A percentile compares a stretch with the other conserved stretches of the same genome.
Conservation (phyloP, 1,284 basidiomycete genomes). For the Ceratorhiza oryzae-sativae region DNA sequence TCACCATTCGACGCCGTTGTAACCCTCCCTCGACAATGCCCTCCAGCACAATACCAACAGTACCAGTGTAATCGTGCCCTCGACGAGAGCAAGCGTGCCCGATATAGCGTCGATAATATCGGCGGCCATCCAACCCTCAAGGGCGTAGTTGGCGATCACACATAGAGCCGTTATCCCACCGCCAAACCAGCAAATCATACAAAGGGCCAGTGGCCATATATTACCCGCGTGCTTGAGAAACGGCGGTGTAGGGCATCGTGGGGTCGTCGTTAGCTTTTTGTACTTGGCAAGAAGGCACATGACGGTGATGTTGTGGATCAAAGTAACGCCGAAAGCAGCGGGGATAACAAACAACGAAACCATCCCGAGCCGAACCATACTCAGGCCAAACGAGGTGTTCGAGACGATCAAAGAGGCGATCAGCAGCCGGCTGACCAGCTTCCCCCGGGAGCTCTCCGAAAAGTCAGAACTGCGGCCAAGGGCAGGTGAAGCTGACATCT, state of each 20-base stretch:
- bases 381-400: not conserved
- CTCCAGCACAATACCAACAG: not conserved
- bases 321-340: not conserved
- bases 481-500: not conserved
- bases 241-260: not conserved
- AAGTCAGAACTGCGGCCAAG: not conserved
- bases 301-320: not conserved
- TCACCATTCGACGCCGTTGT: not conserved
- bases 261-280: not conserved
- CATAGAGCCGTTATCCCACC: not conserved
- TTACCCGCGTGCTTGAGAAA: not conserved
- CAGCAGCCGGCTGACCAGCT: not conserved
- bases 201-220: not conserved
- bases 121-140: not conserved
- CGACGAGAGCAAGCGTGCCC: not conserved
- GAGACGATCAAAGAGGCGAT: not conserved
- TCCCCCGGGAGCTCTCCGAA: not conserved
- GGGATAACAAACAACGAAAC: not conserved
- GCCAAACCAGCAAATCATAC: not conserved
- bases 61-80: not conserved
- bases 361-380: not conserved
- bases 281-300: not conserved
- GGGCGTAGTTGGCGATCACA: not conserved
- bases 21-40: not conserved
- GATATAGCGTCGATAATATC: not conserved